A percentile compares a stretch with the other conserved stretches of the same genome.
Conservation (phyloP, 345 rosid genomes). For the Eucalyptus cloeziana region DNA sequence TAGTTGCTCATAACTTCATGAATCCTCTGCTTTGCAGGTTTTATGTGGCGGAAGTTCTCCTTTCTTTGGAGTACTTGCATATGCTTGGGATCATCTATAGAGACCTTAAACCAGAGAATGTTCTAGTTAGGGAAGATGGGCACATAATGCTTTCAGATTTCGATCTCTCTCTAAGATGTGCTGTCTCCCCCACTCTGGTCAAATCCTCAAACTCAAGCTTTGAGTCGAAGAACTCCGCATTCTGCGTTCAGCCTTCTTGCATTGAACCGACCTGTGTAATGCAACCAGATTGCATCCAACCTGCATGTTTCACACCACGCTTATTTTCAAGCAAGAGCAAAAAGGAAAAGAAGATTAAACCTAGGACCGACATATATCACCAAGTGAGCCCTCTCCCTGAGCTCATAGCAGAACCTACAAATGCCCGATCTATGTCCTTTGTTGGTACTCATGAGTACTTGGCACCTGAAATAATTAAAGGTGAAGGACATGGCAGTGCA, state of each 20-base stretch:
- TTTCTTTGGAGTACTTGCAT: constrained; percentile 51
- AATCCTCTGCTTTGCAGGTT: constrained; percentile 19
- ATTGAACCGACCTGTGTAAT: constrained; percentile 5
- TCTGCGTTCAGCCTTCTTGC: constrained; percentile 11
- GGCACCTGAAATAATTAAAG: constrained; percentile 34
- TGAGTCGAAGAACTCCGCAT: neutral
- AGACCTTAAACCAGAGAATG: constrained; percentile 58
- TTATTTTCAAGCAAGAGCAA: neutral
- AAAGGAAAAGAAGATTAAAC: neutral
- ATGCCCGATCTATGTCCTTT: constrained; percentile 32
- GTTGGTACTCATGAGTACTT: constrained; percentile 36
- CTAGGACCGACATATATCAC: neutral
- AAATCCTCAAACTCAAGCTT: neutral
- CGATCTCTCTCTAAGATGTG: constrained; percentile 33
- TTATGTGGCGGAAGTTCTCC: constrained; percentile 49
- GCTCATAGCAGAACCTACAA: constrained; percentile 32
- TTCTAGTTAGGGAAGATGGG: constrained; percentile 54
- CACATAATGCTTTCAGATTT: constrained; percentile 62
- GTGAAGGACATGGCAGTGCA: constrained; percentile 40
- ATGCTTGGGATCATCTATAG: constrained; percentile 42
- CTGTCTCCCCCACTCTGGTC: constrained; percentile 9
- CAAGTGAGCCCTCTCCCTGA: constrained; percentile 24
- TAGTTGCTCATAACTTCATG: neutral
- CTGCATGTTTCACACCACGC: constrained; percentile 4
- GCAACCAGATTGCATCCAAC: constrained; percentile 12